A percentile compares a stretch with the other conserved stretches of the same genome.
Evolutionary conservation across 1,139 yeast genomes (phyloP).

Genomic region (Pichia sp.): DNA sequence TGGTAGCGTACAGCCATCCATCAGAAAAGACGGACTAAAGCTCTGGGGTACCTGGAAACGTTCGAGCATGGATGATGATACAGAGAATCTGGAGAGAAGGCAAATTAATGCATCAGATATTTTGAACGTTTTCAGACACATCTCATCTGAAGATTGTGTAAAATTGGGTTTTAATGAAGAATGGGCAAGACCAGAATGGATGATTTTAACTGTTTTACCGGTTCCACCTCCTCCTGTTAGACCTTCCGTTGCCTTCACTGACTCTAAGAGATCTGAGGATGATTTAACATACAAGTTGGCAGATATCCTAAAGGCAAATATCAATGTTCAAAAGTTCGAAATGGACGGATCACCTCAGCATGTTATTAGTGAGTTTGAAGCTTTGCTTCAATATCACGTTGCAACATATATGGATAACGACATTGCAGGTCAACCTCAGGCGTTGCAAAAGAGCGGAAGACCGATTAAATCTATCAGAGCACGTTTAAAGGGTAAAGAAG

Average conservation of each 20-base stretch:
- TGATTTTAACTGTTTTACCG: slow-evolving; percentile 91
- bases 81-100: slow-evolving; percentile 90
- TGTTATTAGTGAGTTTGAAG: slow-evolving; percentile 93
- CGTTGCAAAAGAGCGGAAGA: slow-evolving; percentile 96
- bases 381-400: slow-evolving; percentile 91
- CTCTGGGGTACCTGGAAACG: slow-evolving; percentile 97
- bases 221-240: slow-evolving; percentile 99
- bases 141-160: slow-evolving; percentile 75
- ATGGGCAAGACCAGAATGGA: slow-evolving; percentile 98
- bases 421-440: slow-evolving; percentile 99
- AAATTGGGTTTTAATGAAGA: slow-evolving; percentile 90
- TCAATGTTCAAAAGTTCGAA: slow-evolving; percentile 91
- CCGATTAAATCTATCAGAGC: slow-evolving; percentile 98
- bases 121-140: slow-evolving; percentile 86
- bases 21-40: slow-evolving; percentile 93
- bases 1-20: slow-evolving; percentile 94
- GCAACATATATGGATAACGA: slow-evolving; percentile 99
- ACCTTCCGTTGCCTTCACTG: slow-evolving; percentile 96
- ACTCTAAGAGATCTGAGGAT: slow-evolving; percentile 99
- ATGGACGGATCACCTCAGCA: slow-evolving; percentile 99
- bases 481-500: slow-evolving; percentile 98
- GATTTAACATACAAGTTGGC: slow-evolving; percentile 97
- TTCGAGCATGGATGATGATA: slow-evolving; percentile 70
- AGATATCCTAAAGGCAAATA: slow-evolving; percentile 93
- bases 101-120: slow-evolving; percentile 85